These are phyloP conservation scores for Friedmanniomyces simplex DNA, from an alignment of 495 filamentous ascomycete species.

Conservation along the genomic window DNA sequence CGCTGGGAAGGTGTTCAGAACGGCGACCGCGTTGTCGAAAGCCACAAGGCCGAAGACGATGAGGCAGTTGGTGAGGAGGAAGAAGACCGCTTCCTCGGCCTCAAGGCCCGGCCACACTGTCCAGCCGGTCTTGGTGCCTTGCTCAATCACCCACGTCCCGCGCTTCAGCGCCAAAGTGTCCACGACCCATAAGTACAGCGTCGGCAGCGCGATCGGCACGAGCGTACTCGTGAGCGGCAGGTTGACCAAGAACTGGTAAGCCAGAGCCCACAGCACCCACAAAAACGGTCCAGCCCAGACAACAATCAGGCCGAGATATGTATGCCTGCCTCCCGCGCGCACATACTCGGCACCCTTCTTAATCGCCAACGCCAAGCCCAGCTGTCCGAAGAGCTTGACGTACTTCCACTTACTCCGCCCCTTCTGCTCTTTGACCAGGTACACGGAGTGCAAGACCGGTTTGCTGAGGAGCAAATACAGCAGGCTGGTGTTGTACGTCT, in stretches of 20 bases:
- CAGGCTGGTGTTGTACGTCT: conserved; percentile 59
- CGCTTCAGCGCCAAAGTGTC: conserved; percentile 50
- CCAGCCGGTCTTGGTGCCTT: conserved; percentile 48
- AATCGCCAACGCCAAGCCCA: conserved; percentile 32
- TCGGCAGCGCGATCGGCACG: conserved; percentile 48
- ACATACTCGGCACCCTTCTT: conserved; percentile 34
- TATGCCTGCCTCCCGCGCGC: conserved; percentile 34
- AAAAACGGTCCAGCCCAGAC: conserved; percentile 55
- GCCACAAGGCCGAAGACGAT: conserved; percentile 56
- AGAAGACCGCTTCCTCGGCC: conserved; percentile 59
- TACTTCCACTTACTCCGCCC: conserved; percentile 21
- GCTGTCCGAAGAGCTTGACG: conserved; percentile 34
- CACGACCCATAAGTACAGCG: conserved; percentile 56
- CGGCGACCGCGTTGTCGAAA: conserved; percentile 51
- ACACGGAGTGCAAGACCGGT: conserved; percentile 46
- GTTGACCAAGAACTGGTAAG: conserved; percentile 47
- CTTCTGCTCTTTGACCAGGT: conserved; percentile 32
- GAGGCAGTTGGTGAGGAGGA: conserved; percentile 52
- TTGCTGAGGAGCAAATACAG: conserved; percentile 56
- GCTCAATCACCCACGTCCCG: conserved; percentile 57
- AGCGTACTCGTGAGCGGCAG: conserved; percentile 43
- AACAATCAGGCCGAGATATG: conserved; percentile 56
- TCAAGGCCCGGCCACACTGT: conserved; percentile 53
- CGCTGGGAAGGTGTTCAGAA: conserved; percentile 44
- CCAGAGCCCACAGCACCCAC: conserved; percentile 50